These are phyloP conservation scores for Colletotrichum destructivum DNA, from an alignment of 2,329 filamentous ascomycete genomes.

Conservation along the genomic window DNA sequence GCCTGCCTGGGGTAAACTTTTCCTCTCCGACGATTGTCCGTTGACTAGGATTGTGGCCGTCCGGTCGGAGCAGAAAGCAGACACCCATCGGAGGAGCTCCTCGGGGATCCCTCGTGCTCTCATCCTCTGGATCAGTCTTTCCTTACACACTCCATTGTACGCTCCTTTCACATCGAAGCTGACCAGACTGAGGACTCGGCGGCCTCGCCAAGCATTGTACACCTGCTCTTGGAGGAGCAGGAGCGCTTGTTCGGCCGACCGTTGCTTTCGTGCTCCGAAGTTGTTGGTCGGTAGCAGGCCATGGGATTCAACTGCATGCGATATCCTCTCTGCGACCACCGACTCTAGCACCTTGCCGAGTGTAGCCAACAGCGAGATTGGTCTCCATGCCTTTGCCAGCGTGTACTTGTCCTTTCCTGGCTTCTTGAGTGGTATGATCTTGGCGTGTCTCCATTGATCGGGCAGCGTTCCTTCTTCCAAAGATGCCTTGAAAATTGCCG, in stretches of 20 bases:
- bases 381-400: conserved; percentile 46
- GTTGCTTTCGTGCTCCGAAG: conserved; percentile 3
- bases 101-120: too few relatives aligned
- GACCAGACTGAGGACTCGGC: too few relatives aligned
- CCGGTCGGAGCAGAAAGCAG: too few relatives aligned
- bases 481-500: conserved; percentile 42
- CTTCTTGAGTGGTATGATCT: conserved; percentile 49
- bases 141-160: too few relatives aligned
- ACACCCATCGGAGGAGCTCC: too few relatives aligned
- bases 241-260: conserved; percentile 12
- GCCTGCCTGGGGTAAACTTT: too few relatives aligned
- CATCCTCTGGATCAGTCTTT: too few relatives aligned
- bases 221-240: conserved; percentile 13
- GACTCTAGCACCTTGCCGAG: conserved; percentile 45
- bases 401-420: conserved; percentile 42
- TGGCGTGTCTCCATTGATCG: conserved; percentile 37
- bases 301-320: conserved; percentile 1
- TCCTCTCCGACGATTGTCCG: too few relatives aligned
- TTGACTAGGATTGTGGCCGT: too few relatives aligned
- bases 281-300: conserved; percentile 5
- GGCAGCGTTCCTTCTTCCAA: conserved; percentile 25
- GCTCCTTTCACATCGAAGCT: too few relatives aligned
- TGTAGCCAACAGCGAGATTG: conserved; percentile 48
- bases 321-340: conserved; percentile 8
- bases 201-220: not conserved